Evolutionary conservation across 2,329 filamentous ascomycete species (phyloP).

Genomic region (Colletotrichum plurivorum): DNA sequence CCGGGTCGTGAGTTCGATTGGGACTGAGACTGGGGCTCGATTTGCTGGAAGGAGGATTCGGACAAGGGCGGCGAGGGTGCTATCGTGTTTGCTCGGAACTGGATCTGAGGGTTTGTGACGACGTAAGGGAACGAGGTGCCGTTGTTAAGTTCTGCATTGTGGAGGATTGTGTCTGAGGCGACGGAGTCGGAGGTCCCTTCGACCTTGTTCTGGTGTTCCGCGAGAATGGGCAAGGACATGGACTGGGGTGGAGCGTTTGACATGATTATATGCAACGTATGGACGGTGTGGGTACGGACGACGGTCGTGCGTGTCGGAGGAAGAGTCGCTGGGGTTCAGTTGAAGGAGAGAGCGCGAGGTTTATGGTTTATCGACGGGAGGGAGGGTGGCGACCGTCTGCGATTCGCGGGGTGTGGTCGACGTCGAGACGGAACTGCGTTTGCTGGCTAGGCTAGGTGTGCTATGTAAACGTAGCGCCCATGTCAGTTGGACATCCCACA

Average conservation of each 20-base stretch:
- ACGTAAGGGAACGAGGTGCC: slow-evolving; percentile 41
- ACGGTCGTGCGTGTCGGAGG: slow-evolving; percentile 34
- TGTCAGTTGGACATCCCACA: neutral
- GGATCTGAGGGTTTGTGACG: slow-evolving; percentile 44
- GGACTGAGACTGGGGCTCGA: slow-evolving; percentile 27
- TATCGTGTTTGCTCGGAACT: slow-evolving; percentile 56
- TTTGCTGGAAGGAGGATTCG: slow-evolving; percentile 41
- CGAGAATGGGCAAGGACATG: slow-evolving; percentile 38
- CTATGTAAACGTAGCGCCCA: too few relatives aligned
- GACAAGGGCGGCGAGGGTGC: slow-evolving; percentile 53
- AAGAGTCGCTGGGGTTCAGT: slow-evolving; percentile 35
- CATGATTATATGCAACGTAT: slow-evolving; percentile 40
- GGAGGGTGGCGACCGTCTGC: slow-evolving; percentile 40
- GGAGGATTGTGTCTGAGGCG: slow-evolving; percentile 36
- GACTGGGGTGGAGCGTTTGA: slow-evolving; percentile 40
- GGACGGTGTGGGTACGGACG: slow-evolving; percentile 39
- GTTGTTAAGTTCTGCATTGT: slow-evolving; percentile 39
- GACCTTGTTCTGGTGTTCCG: slow-evolving; percentile 35
- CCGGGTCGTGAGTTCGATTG: slow-evolving; percentile 20
- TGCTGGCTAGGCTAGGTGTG: neutral
- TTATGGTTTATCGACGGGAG: slow-evolving; percentile 47
- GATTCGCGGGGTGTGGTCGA: slow-evolving; percentile 29
- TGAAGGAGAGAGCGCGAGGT: slow-evolving; percentile 43
- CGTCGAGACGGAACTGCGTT: slow-evolving; percentile 7
- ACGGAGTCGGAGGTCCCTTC: slow-evolving; percentile 36